Evolutionary conservation across 225 moss, liverwort and hornwort species (phyloP).

Genomic region (Anthoceros angustus): DNA sequence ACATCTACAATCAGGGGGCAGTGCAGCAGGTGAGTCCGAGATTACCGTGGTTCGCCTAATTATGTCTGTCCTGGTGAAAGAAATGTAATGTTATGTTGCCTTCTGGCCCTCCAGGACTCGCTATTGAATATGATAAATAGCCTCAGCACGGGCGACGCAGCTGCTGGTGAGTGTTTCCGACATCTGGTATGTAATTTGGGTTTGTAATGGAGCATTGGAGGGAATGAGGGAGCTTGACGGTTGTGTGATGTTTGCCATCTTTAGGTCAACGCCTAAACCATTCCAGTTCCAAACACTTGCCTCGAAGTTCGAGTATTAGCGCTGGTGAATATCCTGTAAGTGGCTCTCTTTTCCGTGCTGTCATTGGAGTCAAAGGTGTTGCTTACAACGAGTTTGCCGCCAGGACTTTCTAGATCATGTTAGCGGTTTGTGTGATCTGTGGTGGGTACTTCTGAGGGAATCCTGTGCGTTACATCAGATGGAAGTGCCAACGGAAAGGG

Average conservation of each 20-base stretch:
- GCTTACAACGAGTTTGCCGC: background rate
- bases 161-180: background rate
- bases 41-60: background rate
- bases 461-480: background rate
- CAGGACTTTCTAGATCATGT: background rate
- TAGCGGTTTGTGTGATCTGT: background rate
- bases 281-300: background rate
- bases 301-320: background rate
- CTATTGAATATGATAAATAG: background rate
- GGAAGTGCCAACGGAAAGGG: background rate
- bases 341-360: background rate
- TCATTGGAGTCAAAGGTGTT: background rate
- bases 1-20: slow-evolving; percentile 22
- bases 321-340: background rate
- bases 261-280: background rate
- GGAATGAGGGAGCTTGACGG: no score
- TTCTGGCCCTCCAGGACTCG: background rate
- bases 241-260: background rate
- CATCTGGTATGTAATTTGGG: no score
- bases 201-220: no score
- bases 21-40: slow-evolving; percentile 33
- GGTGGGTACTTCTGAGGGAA: background rate
- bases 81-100: background rate
- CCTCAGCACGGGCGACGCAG: background rate
- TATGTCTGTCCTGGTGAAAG: background rate